A percentile compares a stretch with the other conserved stretches of the same genome.
Evolutionary conservation across 1,284 basidiomycete genomes (phyloP).

Genomic region (Boletus hoseneyae): DNA sequence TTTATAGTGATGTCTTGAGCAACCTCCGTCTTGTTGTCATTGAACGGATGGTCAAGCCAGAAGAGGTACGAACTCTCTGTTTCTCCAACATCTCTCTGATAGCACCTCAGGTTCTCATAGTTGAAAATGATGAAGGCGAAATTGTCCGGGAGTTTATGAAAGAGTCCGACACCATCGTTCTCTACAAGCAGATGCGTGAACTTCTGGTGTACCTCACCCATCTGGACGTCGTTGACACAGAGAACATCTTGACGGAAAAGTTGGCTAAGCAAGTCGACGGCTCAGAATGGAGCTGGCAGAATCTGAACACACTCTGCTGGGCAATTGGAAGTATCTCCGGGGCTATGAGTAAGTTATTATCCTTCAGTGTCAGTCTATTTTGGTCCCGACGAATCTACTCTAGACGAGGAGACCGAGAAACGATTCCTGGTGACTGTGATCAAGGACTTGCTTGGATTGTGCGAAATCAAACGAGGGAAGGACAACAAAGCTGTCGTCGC

Average conservation of each 20-base stretch:
- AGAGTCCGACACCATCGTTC: slow-evolving; percentile 96
- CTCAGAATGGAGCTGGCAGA: slow-evolving; percentile 99
- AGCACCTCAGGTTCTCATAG: slow-evolving; percentile 79
- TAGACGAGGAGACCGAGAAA: slow-evolving; percentile 98
- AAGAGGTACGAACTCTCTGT: slow-evolving; percentile 68
- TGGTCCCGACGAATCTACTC: slow-evolving; percentile 8
- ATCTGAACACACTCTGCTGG: slow-evolving; percentile 99
- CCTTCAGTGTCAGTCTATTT: neutral
- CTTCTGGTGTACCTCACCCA: slow-evolving; percentile 97
- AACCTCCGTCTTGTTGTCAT: slow-evolving; percentile 97
- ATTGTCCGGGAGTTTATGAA: slow-evolving; percentile 99
- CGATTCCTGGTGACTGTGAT: slow-evolving; percentile 99
- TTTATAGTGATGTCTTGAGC: slow-evolving; percentile 92
- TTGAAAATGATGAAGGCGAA: slow-evolving; percentile 99
- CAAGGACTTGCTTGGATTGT: slow-evolving; percentile 95
- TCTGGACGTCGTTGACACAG: slow-evolving; percentile 94
- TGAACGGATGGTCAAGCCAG: slow-evolving; percentile 99
- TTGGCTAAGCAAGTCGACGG: slow-evolving; percentile 96
- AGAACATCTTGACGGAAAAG: slow-evolving; percentile 97
- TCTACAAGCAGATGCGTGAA: slow-evolving; percentile 99
- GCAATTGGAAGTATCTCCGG: slow-evolving; percentile 99
- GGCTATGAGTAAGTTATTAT: slow-evolving; percentile 84
- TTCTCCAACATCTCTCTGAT: slow-evolving; percentile 11
- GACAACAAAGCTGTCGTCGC: slow-evolving; percentile 99
- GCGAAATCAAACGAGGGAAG: slow-evolving; percentile 98